These are phyloP conservation scores for Oenanthe javanica DNA, from an alignment of 140 eudicot genomes.

Conservation along the genomic window DNA sequence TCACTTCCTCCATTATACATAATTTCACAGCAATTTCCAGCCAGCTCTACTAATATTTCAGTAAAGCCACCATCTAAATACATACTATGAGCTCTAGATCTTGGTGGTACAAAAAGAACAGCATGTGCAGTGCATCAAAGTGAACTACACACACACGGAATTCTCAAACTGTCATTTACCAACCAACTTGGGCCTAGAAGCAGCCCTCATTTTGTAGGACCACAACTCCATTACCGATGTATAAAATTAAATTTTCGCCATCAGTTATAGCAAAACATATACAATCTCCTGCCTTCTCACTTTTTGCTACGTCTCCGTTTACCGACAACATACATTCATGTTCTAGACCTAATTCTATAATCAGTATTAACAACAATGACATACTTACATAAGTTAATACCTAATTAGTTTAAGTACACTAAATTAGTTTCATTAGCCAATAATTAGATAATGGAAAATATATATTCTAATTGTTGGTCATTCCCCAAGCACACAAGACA, in stretches of 20 bases:
- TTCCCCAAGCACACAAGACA: background rate
- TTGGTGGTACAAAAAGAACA: conserved; percentile 1
- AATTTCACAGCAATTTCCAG: conserved; percentile 3
- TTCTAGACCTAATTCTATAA: background rate
- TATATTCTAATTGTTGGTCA: background rate
- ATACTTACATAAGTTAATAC: too few relatives aligned
- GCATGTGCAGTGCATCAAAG: conserved; percentile 2
- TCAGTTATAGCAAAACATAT: background rate
- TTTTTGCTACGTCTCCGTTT: background rate
- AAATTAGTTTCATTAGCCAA: background rate
- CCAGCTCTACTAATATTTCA: background rate
- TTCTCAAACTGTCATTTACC: background rate
- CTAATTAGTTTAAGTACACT: too few relatives aligned
- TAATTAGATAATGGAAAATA: background rate
- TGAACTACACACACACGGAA: conserved; percentile 4
- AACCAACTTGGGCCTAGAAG: conserved; percentile 1
- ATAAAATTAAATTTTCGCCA: background rate
- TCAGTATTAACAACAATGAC: too few relatives aligned
- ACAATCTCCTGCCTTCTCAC: background rate
- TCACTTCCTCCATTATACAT: background rate
- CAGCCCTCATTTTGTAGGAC: conserved; percentile 7
- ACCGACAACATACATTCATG: background rate
- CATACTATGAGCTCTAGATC: conserved; percentile 3
- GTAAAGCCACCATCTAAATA: conserved; percentile 5
- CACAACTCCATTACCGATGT: conserved; percentile 5